phyloP scores from a whole-genome alignment of 495 filamentous ascomycete species.

The Neohortaea acidophila region DNA sequence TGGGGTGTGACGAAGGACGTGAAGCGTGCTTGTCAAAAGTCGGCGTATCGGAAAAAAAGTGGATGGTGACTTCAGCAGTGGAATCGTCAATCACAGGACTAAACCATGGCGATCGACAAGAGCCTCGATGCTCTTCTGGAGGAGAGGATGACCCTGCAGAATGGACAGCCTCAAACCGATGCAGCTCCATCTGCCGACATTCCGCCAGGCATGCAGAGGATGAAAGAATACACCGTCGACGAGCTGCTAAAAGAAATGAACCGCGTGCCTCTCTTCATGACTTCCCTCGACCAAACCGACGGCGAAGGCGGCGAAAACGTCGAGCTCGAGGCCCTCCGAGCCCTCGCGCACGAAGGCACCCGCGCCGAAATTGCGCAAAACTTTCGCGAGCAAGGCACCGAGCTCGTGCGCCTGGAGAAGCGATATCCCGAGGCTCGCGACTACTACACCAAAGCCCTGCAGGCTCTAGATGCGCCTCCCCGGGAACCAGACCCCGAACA shows the following conservation, averaged over 20 bases:
- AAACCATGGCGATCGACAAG: background rate
- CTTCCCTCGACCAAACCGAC: slow-evolving; percentile 55
- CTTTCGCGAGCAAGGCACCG: slow-evolving; percentile 84
- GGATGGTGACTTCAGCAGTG: too few relatives aligned
- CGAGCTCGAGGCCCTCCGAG: slow-evolving; percentile 70
- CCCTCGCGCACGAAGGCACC: slow-evolving; percentile 83
- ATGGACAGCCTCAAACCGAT: background rate
- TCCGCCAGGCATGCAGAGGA: slow-evolving; percentile 45
- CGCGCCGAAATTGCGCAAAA: slow-evolving; percentile 59
- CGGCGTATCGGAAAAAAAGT: too few relatives aligned
- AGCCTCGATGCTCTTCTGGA: background rate
- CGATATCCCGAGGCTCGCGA: slow-evolving; percentile 74
- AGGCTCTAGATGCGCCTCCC: slow-evolving; percentile 43
- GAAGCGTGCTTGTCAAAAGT: too few relatives aligned
- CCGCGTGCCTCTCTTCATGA: slow-evolving; percentile 88
- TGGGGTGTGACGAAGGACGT: too few relatives aligned
- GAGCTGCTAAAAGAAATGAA: slow-evolving; percentile 64
- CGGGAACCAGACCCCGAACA: slow-evolving; percentile 25
- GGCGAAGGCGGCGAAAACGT: slow-evolving; percentile 43
- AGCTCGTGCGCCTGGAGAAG: slow-evolving; percentile 51
- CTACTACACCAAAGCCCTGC: slow-evolving; percentile 74
- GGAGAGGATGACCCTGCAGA: background rate
- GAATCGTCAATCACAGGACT: too few relatives aligned
- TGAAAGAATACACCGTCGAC: slow-evolving; percentile 47
- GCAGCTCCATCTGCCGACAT: slow-evolving; percentile 19